Evolutionary conservation across 768 basidiomycete species (phyloP).

Genomic region (Lactarius tabidus): DNA sequence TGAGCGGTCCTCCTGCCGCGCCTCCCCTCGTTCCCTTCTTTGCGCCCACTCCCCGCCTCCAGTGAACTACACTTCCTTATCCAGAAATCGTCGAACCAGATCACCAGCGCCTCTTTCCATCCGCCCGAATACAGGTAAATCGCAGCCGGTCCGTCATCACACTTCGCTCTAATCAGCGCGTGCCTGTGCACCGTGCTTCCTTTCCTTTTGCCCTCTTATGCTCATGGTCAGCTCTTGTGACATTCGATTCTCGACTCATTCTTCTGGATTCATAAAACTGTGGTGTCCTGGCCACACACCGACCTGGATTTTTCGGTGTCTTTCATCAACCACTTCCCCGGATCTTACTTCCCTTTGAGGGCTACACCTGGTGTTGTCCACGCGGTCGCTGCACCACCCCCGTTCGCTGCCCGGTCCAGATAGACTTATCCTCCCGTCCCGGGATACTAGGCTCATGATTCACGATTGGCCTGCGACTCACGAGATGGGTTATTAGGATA

Average conservation of each 20-base stretch:
- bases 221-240: constrained; percentile 9
- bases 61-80: background rate
- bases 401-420: background rate
- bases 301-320: constrained; percentile 3
- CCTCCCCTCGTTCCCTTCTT: background rate
- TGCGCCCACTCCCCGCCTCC: background rate
- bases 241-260: constrained; percentile 6
- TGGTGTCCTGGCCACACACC: constrained; percentile 12
- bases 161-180: constrained; percentile 1
- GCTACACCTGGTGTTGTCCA: constrained; percentile 8
- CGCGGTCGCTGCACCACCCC: constrained; percentile 9
- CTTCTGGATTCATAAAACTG: background rate
- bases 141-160: constrained; percentile 9
- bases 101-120: constrained; percentile 8
- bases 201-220: constrained; percentile 6
- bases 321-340: constrained; percentile 3
- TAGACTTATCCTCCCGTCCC: constrained; percentile 2
- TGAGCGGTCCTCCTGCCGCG: background rate
- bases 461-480: background rate
- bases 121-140: constrained; percentile 11
- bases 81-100: background rate
- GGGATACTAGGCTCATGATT: constrained; percentile 3
- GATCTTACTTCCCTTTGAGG: constrained; percentile 4
- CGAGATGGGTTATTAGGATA: background rate
- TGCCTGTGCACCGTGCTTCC: constrained; percentile 8